Conservation (phyloP, 1,284 basidiomycete genomes). For the Boletus semigastroideus region DNA sequence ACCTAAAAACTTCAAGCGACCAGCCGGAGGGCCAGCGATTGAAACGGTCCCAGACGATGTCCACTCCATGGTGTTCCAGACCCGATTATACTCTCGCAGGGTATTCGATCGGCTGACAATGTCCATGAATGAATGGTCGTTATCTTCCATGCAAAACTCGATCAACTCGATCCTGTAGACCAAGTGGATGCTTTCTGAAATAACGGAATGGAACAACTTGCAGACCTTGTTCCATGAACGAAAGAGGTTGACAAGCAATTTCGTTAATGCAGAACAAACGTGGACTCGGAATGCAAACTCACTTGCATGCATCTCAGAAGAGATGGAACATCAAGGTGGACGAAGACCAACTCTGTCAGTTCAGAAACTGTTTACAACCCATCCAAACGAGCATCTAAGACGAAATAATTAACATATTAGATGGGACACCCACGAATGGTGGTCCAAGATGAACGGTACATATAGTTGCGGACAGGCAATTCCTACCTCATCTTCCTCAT, state of each 20-base stretch:
- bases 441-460: too few species aligned
- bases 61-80: conserved; percentile 48
- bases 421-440: too few species aligned
- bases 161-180: conserved; percentile 54
- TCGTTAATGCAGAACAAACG: not conserved
- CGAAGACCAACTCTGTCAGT: conserved; percentile 16
- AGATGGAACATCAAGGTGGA: conserved; percentile 26
- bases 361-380: too few species aligned
- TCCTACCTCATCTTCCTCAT: too few species aligned
- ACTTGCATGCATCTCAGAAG: conserved; percentile 30
- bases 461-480: too few species aligned
- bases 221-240: conserved; percentile 42
- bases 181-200: conserved; percentile 38
- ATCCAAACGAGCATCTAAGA: too few species aligned
- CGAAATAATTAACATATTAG: too few species aligned
- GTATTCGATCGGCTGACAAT: conserved; percentile 38
- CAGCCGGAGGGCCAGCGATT: conserved; percentile 30
- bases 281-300: conserved; percentile 2
- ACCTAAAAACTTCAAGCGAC: conserved; percentile 60
- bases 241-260: not conserved
- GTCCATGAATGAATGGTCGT: conserved; percentile 30
- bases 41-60: conserved; percentile 35
- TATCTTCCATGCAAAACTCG: conserved; percentile 46
- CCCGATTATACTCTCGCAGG: conserved; percentile 43
- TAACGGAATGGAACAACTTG: conserved; percentile 40